Evolutionary conservation across 2,329 filamentous ascomycete genomes (phyloP).

Genomic region (Pseudogymnoascus sp.): DNA sequence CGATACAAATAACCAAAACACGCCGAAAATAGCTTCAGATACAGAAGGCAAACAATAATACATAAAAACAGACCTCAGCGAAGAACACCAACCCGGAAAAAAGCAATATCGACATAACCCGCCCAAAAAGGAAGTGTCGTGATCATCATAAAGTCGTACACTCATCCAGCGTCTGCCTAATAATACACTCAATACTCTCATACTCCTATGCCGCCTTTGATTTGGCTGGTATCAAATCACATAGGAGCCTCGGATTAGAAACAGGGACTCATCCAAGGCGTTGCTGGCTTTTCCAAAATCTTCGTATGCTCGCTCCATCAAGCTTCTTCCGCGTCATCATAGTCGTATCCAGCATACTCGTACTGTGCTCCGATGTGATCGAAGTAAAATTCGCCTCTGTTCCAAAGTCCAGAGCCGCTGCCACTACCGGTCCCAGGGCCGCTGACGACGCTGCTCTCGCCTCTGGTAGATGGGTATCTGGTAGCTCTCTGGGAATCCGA

Average conservation of each 20-base stretch:
- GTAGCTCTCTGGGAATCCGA: neutral
- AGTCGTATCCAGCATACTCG: neutral
- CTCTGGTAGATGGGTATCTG: neutral
- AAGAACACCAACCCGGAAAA: neutral
- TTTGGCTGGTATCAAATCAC: neutral
- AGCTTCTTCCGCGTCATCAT: neutral
- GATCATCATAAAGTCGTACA: neutral
- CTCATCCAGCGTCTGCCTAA: neutral
- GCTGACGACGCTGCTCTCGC: conserved; percentile 5
- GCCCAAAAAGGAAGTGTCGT: neutral
- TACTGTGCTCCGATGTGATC: conserved; percentile 1
- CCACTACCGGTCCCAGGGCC: neutral
- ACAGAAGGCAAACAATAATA: neutral
- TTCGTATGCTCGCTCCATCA: neutral
- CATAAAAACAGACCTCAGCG: neutral
- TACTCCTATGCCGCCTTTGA: neutral
- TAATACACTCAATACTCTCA: neutral
- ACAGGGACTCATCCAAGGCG: neutral
- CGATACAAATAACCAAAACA: neutral
- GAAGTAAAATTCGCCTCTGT: neutral
- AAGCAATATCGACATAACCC: neutral
- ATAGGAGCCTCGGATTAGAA: neutral
- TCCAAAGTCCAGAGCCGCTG: neutral
- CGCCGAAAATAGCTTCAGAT: neutral
- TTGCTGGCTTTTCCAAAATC: neutral